Evolutionary conservation across 257 asterid genomes (phyloP).

Genomic region (Schizonepeta tenuifolia): DNA sequence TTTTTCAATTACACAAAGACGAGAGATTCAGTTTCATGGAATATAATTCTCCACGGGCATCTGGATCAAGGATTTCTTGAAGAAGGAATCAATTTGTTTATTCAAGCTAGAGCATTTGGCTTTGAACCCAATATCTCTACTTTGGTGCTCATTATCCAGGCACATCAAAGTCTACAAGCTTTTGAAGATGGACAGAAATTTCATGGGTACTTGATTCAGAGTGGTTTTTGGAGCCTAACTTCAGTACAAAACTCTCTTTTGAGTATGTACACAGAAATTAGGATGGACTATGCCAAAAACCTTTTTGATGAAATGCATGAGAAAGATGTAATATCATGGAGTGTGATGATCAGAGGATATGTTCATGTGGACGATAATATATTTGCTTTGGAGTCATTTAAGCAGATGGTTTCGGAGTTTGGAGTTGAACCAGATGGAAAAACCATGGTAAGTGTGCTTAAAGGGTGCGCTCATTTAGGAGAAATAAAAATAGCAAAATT

Average conservation of each 20-base stretch:
- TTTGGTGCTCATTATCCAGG: constrained; percentile 68
- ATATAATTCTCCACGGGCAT: constrained; percentile 69
- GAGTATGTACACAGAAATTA: constrained; percentile 56
- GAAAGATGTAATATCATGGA: constrained; percentile 85
- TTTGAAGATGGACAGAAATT: constrained; percentile 47
- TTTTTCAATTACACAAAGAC: constrained; percentile 52
- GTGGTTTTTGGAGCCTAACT: constrained; percentile 54
- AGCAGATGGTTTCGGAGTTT: constrained; percentile 51
- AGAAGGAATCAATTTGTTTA: constrained; percentile 56
- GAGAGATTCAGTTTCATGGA: constrained; percentile 86
- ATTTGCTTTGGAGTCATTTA: constrained; percentile 53
- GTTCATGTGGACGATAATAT: constrained; percentile 43
- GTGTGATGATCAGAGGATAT: constrained; percentile 70
- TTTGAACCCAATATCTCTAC: constrained; percentile 82
- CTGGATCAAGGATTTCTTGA: constrained; percentile 46
- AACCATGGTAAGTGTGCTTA: constrained; percentile 67
- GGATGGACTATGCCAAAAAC: constrained; percentile 58
- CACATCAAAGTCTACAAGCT: constrained; percentile 49
- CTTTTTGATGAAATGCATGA: constrained; percentile 71
- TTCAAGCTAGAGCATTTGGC: constrained; percentile 53
- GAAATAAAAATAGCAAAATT: constrained; percentile 55
- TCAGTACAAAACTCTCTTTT: constrained; percentile 79
- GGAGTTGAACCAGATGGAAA: constrained; percentile 65
- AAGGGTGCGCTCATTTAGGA: constrained; percentile 62
- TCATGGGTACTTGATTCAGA: constrained; percentile 62